Evolutionary conservation across 495 filamentous ascomycete genomes (phyloP).

Genomic region (Ascobolus immersus): DNA sequence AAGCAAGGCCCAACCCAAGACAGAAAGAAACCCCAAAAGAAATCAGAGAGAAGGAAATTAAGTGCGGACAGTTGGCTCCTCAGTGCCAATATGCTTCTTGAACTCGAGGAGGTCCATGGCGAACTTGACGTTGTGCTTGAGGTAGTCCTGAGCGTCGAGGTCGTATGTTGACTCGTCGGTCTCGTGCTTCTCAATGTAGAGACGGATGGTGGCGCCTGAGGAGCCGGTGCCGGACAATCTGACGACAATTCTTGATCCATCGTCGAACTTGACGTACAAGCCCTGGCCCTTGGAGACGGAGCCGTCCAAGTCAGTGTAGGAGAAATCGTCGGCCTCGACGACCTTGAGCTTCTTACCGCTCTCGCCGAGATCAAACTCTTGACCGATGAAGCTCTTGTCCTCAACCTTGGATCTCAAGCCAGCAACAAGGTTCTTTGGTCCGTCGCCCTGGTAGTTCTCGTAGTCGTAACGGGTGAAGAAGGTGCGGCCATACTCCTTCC

Average conservation of each 20-base stretch:
- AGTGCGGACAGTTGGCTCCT: constrained; percentile 85
- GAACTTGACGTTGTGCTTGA: constrained; percentile 63
- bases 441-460: constrained; percentile 74
- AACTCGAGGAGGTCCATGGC: constrained; percentile 66
- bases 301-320: constrained; percentile 88
- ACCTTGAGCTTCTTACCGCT: constrained; percentile 43
- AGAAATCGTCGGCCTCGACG: constrained; percentile 74
- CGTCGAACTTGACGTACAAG: constrained; percentile 79
- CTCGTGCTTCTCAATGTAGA: constrained; percentile 89
- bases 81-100: constrained; percentile 67
- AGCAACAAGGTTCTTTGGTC: constrained; percentile 65
- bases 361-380: too few species aligned
- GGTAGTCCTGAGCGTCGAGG: constrained; percentile 72
- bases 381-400: constrained; percentile 48
- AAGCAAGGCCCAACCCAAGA: too few species aligned
- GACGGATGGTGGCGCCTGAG: constrained; percentile 78
- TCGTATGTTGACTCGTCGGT: constrained; percentile 44
- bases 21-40: too few species aligned
- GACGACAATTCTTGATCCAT: constrained; percentile 81
- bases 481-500: constrained; percentile 82
- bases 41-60: too few species aligned
- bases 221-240: constrained; percentile 83
- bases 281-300: constrained; percentile 91
- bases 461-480: constrained; percentile 99
- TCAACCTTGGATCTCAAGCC: constrained; percentile 46